Base-by-base conservation (phyloP, 768 basidiomycete genomes). In the Macrolepiota dolichaula region DNA sequence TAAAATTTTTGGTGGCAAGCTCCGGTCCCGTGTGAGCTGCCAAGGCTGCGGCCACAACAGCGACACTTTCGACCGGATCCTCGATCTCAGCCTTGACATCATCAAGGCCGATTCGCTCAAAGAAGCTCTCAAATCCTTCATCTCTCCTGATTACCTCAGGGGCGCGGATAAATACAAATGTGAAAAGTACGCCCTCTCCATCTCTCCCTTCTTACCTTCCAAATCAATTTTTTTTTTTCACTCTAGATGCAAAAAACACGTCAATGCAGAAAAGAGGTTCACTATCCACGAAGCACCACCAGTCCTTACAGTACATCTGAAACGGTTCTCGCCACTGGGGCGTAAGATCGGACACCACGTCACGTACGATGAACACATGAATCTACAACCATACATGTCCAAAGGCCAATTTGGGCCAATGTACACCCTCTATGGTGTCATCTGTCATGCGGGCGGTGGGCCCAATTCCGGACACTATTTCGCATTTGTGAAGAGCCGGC, bases 101-200 rank as follows among this genome's bases (percentile, higher is more conserved):
- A 79, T 84, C 62, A 85, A 82, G 58, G 79, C 80, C 35, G 72
- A 78, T 35, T 80, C 79, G 3, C 67, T 98, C 54, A 85, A 80
- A 71, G 86, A 89, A 3, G 94, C 92, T 1, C 73, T 96, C 59
- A 80, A 82, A 37, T 89, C 87, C 68, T 97, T 97, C 67, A 85
- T 91, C 38, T 87, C 85, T 7, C 77, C 90, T 51, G 97, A 99
- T 69, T 79, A 82, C 63, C 73, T 99, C 63, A 91, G 86, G 63
- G 97, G 96, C 0, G 85, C 87, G 5, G 94, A 99, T 79, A 96
- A 96, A 76, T 99, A 99, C 74, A 94, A 96, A 71, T 99, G 97
- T 74, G 97, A 99, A 76, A 98, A 94, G 94, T 97, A 70, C 17
- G 57, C n/a, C 5, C 68, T 55, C 27, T 24, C 15, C 54, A 38